Percentiles rank a stretch among this genome's conserved stretches.
Conservation (phyloP, 2,329 filamentous ascomycete genomes). For the Sarocladiaceae sp. region DNA sequence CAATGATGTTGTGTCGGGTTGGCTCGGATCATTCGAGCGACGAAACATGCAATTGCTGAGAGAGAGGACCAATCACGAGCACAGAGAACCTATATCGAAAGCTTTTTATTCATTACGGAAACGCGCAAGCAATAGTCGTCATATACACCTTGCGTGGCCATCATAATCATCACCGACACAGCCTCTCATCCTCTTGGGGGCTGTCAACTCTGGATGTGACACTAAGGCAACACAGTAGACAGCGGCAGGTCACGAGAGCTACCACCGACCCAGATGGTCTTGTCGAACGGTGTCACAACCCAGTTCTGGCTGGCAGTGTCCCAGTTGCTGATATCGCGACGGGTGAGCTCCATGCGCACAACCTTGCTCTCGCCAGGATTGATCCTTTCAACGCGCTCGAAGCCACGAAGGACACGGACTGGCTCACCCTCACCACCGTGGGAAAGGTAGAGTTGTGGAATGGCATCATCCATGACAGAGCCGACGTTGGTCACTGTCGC, state of each 20-base stretch:
- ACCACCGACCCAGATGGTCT: conserved; percentile 51
- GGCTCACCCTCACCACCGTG: conserved; percentile 76
- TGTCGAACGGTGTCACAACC: conserved; percentile 53
- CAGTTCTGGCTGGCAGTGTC: conserved; percentile 77
- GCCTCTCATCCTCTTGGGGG: background rate
- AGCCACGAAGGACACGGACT: conserved; percentile 65
- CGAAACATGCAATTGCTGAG: too few species aligned
- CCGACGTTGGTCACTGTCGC: conserved; percentile 72
- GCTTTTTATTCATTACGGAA: too few species aligned
- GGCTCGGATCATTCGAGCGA: too few species aligned
- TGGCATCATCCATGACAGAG: conserved; percentile 58
- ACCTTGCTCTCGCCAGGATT: conserved; percentile 61
- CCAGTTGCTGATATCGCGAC: conserved; percentile 87
- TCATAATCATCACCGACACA: background rate
- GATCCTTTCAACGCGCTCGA: conserved; percentile 69
- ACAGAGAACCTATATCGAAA: too few species aligned
- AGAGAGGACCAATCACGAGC: too few species aligned
- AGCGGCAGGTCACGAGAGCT: conserved; percentile 53
- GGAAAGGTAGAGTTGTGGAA: conserved; percentile 74
- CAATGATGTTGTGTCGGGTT: too few species aligned
- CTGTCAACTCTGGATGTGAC: background rate
- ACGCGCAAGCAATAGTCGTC: too few species aligned
- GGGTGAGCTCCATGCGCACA: conserved; percentile 66
- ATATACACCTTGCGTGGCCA: background rate
- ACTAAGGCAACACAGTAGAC: background rate